Conservation (phyloP, 2,329 filamentous ascomycete species). For the Myriosclerotinia curreyana region DNA sequence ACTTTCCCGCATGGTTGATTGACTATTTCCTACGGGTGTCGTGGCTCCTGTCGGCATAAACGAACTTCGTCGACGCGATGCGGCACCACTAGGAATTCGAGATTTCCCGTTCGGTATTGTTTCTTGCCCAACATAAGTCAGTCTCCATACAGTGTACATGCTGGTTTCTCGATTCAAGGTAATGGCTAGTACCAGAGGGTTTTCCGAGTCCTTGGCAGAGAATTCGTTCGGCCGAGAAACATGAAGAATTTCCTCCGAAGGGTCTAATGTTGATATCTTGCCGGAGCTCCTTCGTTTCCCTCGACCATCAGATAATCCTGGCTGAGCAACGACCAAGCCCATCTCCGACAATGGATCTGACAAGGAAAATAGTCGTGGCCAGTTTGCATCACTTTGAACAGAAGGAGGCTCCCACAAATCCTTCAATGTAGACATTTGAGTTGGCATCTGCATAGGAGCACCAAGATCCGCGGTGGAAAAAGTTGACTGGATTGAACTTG, state of each 20-base stretch:
- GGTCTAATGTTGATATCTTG: conserved; percentile 61
- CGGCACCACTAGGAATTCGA: conserved; percentile 39
- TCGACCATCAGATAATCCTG: conserved; percentile 43
- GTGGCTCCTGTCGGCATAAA: conserved; percentile 72
- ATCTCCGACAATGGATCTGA: conserved; percentile 84
- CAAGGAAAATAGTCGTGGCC: conserved; percentile 76
- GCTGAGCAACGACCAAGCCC: conserved; percentile 70
- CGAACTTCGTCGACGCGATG: conserved; percentile 54
- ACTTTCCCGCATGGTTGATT: conserved; percentile 70
- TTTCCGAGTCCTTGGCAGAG: conserved; percentile 39
- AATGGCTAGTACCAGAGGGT: conserved; percentile 68
- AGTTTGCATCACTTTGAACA: conserved; percentile 55
- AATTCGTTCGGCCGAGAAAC: conserved; percentile 66
- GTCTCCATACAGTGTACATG: conserved; percentile 80
- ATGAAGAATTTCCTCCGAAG: conserved; percentile 79
- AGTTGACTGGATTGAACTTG: conserved; percentile 49
- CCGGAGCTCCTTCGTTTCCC: conserved; percentile 43
- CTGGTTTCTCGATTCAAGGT: conserved; percentile 76
- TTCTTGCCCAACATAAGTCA: conserved; percentile 71
- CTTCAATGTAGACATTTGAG: conserved; percentile 53
- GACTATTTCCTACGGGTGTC: conserved; percentile 63
- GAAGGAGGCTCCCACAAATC: conserved; percentile 56
- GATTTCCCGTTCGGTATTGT: conserved; percentile 44
- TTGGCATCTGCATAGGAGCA: conserved; percentile 53
- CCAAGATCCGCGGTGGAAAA: conserved; percentile 58